These are phyloP conservation scores for Pilasporangium apinafurcum DNA, from an alignment of 352 stramenopile genomes.

Conservation along the genomic window DNA sequence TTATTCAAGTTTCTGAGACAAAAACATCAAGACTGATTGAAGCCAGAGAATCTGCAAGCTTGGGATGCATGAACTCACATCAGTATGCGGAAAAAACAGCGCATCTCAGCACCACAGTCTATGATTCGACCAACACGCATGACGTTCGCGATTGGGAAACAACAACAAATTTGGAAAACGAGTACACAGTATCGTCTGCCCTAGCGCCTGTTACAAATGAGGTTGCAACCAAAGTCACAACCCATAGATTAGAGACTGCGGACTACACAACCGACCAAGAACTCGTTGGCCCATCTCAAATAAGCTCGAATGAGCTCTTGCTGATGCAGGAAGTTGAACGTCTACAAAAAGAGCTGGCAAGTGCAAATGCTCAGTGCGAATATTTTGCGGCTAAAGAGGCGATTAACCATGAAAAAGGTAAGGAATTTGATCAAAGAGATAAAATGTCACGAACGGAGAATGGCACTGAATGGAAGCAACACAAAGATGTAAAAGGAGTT, in stretches of 20 bases:
- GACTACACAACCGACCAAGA: no score
- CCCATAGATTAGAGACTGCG: background rate
- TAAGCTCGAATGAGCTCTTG: conserved; percentile 20
- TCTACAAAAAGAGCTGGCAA: conserved; percentile 19
- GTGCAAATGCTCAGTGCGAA: background rate
- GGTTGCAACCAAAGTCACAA: background rate
- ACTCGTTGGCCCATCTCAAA: no score
- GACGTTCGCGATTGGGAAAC: no score
- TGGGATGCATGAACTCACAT: no score
- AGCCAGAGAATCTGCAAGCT: conserved; percentile 24
- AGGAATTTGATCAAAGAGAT: background rate
- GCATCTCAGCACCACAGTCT: no score
- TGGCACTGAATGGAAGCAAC: no score
- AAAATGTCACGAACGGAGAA: background rate
- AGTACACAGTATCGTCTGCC: no score
- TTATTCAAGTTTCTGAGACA: conserved; percentile 55
- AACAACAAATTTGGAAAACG: no score
- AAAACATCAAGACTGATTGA: conserved; percentile 62
- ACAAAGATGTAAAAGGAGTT: no score
- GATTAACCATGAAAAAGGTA: background rate
- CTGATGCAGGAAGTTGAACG: conserved; percentile 22
- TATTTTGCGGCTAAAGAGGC: background rate
- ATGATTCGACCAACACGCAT: no score
- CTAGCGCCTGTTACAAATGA: conserved; percentile 1
- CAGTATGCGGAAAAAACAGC: no score